Base-by-base conservation (phyloP, 2,329 filamentous ascomycete species). In the Clathrospora elynae region DNA sequence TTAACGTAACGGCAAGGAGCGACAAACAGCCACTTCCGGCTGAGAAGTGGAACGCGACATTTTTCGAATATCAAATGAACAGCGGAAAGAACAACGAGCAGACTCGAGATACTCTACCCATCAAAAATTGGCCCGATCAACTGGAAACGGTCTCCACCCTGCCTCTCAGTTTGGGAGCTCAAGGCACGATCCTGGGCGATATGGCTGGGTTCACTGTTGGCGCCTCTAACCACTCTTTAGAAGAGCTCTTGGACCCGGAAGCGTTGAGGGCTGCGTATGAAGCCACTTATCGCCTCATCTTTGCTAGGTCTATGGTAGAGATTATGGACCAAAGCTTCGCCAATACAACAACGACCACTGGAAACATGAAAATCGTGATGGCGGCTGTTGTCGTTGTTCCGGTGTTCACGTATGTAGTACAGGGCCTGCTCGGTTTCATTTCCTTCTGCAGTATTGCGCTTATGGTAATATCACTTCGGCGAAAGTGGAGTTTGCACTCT, bases 271-370 rank as follows among this genome's bases (percentile, higher is more conserved):
- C 49, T 2, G 67, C 71, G 0, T 76, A 74, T 31, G 61, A 72
- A 18, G 57, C 60, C 1, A 72, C 73, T 0, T 75, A 78, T 38
- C 57, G 70, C 10, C 19, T 78, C 0, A 50, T 78, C 0, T 77
- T 78, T 29, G 50, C 71, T 0, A 55, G 70, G 1, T 44, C 58
- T 0, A 62, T 74, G 61, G 46, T 53, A 0, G 64, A 71, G 5
- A 48, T 72, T 1, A 42, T 73, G 0, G 42, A 35, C 0, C 8
- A 19, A 0, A 37, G 58, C 5, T 42, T 61, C 5, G 4, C 8
- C 0, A 10, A 22, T 11, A 57, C 34, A 6, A 32, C 20, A 12
- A 28, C 24, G 33, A 37, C 17, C 2, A 25, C 17, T 1, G 67
- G 70, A 0, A 25, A 39, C 2, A 45, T 50, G 1, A 13, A 38